Conservation (phyloP, 2,329 filamentous ascomycete species). For the Xylariales sp. region DNA sequence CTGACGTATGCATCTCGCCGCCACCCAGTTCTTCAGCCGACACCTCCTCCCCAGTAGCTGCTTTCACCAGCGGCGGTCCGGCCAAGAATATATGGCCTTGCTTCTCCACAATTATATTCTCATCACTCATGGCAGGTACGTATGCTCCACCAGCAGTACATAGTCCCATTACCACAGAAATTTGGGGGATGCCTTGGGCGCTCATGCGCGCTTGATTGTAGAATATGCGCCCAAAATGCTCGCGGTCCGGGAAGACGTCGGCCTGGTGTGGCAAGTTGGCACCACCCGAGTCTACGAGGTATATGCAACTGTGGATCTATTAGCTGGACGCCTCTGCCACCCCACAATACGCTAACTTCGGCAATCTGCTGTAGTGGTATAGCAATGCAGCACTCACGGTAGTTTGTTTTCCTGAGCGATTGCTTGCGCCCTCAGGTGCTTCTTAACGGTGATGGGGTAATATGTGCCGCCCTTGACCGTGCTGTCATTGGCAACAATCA, state of each 20-base stretch:
- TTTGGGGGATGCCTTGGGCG: conserved; percentile 80
- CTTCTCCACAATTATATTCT: conserved; percentile 92
- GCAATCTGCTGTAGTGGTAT: no score
- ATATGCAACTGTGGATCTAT: conserved; percentile 65
- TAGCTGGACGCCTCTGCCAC: conserved; percentile 1
- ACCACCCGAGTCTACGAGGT: conserved; percentile 92
- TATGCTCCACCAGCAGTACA: conserved; percentile 96
- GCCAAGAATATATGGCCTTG: conserved; percentile 98
- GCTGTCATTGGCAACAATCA: conserved; percentile 93
- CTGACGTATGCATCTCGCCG: conserved; percentile 81
- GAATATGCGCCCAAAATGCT: conserved; percentile 97
- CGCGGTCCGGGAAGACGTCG: conserved; percentile 90
- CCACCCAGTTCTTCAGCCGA: conserved; percentile 88
- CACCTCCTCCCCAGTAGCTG: conserved; percentile 89
- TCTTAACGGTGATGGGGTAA: conserved; percentile 96
- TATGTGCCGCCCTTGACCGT: conserved; percentile 98
- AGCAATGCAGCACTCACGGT: conserved; percentile 41
- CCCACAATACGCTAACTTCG: no score
- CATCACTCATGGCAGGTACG: conserved; percentile 95
- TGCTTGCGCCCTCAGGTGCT: conserved; percentile 88
- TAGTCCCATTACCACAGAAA: conserved; percentile 94
- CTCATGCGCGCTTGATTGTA: conserved; percentile 98
- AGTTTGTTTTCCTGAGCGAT: conserved; percentile 83
- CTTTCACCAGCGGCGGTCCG: conserved; percentile 90
- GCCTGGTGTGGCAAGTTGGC: conserved; percentile 94